A percentile compares a stretch with the other conserved stretches of the same genome.
These are phyloP conservation scores for Botrytis sinoallii DNA, from an alignment of 2,329 filamentous ascomycete species.

Conservation along the genomic window DNA sequence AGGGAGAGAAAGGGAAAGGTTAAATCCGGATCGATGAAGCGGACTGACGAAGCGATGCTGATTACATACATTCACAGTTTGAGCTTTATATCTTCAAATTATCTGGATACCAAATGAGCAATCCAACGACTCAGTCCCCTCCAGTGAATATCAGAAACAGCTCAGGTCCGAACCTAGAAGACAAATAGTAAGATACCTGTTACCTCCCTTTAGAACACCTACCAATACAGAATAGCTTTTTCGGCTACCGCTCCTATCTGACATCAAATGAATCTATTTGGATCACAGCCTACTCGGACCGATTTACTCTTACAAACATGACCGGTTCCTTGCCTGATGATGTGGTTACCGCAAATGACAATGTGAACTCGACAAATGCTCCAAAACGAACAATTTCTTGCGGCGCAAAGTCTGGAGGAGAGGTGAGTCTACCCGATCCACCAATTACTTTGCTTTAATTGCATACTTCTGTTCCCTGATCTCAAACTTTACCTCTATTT, in stretches of 20 bases:
- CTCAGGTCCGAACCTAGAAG: neutral
- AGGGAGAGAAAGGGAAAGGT: neutral
- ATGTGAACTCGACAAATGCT: neutral
- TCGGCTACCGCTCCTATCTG: constrained; percentile 11
- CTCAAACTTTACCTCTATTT: neutral
- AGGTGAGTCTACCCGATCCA: neutral
- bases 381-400: constrained; percentile 6
- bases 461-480: neutral
- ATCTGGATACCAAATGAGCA: neutral
- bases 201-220: neutral
- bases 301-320: constrained; percentile 15
- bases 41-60: neutral
- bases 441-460: neutral
- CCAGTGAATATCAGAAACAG: neutral
- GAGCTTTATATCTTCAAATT: neutral
- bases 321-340: constrained; percentile 3
- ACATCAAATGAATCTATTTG: constrained; percentile 13
- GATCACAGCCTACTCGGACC: constrained; percentile 14
- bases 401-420: constrained; percentile 3
- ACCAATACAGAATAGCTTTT: constrained; percentile 3
- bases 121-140: constrained; percentile 13
- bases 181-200: constrained; percentile 11
- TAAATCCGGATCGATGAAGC: neutral
- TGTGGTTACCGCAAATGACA: constrained; percentile 1
- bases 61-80: neutral